Conservation (phyloP, 495 filamentous ascomycete species). For the Chaetomium tenue region DNA sequence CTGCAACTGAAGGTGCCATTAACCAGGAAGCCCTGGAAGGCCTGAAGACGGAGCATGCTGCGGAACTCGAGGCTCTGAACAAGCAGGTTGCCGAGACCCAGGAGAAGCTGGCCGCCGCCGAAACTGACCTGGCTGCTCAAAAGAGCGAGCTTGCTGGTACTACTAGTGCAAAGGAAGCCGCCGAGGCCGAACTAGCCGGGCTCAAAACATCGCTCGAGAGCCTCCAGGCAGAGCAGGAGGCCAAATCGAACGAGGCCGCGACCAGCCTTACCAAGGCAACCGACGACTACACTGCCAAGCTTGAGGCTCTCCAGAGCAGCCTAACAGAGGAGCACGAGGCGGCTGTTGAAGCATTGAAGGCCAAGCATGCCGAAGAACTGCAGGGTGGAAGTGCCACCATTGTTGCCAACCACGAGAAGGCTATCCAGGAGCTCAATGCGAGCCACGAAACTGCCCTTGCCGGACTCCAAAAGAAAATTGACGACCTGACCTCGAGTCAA, state of each 20-base stretch:
- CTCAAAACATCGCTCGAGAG: slow-evolving; percentile 46
- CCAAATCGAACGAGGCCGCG: slow-evolving; percentile 39
- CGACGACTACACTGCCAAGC: slow-evolving; percentile 43
- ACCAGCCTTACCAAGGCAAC: slow-evolving; percentile 32
- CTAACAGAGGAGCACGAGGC: slow-evolving; percentile 45
- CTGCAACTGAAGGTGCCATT: slow-evolving; percentile 26
- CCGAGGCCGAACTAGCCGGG: slow-evolving; percentile 41
- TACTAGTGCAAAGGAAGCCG: slow-evolving; percentile 38
- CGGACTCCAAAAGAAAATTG: slow-evolving; percentile 47
- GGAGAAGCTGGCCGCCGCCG: slow-evolving; percentile 43
- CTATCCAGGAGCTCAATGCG: slow-evolving; percentile 42
- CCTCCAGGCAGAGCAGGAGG: slow-evolving; percentile 42
- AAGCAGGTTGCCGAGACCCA: slow-evolving; percentile 44
- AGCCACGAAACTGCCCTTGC: slow-evolving; percentile 40
- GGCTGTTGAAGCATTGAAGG: slow-evolving; percentile 41
- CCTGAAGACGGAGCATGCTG: slow-evolving; percentile 48
- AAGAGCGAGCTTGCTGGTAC: slow-evolving; percentile 40
- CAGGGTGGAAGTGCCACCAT: slow-evolving; percentile 36
- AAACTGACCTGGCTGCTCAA: slow-evolving; percentile 40
- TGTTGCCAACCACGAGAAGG: slow-evolving; percentile 39
- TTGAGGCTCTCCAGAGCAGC: slow-evolving; percentile 42
- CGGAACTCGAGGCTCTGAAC: slow-evolving; percentile 45
- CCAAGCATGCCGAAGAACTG: slow-evolving; percentile 43
- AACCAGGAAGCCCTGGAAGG: slow-evolving; percentile 44
- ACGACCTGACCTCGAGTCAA: slow-evolving; percentile 41